These are phyloP conservation scores for Lecanicillium sp. DNA, from an alignment of 2,329 filamentous ascomycete genomes.

Conservation along the genomic window DNA sequence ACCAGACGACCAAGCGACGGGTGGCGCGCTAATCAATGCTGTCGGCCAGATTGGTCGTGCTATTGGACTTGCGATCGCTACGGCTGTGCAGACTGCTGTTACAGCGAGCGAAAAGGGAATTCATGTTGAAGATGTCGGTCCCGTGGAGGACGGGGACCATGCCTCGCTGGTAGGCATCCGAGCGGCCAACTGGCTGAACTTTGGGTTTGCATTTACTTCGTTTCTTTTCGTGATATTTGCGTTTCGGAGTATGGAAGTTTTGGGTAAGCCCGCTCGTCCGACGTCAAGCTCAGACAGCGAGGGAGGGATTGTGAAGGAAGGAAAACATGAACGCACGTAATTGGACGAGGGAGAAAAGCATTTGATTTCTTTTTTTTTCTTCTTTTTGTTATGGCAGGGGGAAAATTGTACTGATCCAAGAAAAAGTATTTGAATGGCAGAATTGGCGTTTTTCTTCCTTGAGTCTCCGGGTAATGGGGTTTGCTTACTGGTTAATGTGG, in stretches of 20 bases:
- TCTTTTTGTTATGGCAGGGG: too few species aligned
- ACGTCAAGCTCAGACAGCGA: conserved; percentile 7
- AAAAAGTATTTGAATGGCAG: too few species aligned
- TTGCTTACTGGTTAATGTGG: too few species aligned
- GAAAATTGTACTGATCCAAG: too few species aligned
- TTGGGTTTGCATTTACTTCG: conserved; percentile 35
- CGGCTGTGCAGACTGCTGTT: conserved; percentile 55
- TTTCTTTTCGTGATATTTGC: conserved; percentile 35
- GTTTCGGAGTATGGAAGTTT: conserved; percentile 44
- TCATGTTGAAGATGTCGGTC: conserved; percentile 33
- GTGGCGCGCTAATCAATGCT: conserved; percentile 60
- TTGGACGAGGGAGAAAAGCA: too few species aligned
- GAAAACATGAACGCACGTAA: neutral
- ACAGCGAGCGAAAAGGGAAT: conserved; percentile 41
- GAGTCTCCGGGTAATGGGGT: too few species aligned
- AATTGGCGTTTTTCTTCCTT: too few species aligned
- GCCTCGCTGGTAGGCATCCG: conserved; percentile 39
- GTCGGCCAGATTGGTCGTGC: conserved; percentile 57
- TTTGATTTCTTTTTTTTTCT: too few species aligned
- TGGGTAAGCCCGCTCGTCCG: conserved; percentile 29
- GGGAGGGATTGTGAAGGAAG: conserved; percentile 11
- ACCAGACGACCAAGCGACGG: conserved; percentile 55
- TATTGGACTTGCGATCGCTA: conserved; percentile 57
- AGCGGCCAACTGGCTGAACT: conserved; percentile 44
- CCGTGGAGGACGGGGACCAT: conserved; percentile 32